Conservation (phyloP, 305 asterid genomes). For the Solanum hybrid region DNA sequence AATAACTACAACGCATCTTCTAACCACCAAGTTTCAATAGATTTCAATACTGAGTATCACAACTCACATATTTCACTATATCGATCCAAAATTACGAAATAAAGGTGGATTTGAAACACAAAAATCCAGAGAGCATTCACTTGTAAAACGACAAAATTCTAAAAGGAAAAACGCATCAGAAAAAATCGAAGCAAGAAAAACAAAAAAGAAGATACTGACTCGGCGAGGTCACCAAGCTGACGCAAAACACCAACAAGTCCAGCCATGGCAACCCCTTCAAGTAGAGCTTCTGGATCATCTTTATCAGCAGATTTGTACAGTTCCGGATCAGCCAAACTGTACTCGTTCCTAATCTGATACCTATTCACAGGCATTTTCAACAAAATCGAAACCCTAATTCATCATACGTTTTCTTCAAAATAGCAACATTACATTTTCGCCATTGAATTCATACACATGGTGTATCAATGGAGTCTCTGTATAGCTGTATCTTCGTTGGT, state of each 20-base stretch:
- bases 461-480: neutral
- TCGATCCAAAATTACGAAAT: neutral
- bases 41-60: neutral
- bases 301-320: constrained; percentile 77
- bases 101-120: neutral
- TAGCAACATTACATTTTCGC: neutral
- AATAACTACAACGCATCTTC: neutral
- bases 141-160: neutral
- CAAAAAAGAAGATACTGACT: constrained; percentile 34
- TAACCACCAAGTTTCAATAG: neutral
- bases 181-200: neutral
- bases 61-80: neutral
- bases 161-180: neutral
- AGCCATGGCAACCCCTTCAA: constrained; percentile 96
- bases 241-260: constrained; percentile 95
- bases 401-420: neutral
- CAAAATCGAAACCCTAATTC: constrained; percentile 24
- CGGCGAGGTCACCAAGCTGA: constrained; percentile 99
- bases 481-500: neutral
- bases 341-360: constrained; percentile 84
- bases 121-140: neutral
- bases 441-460: neutral
- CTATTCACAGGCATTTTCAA: constrained; percentile 69
- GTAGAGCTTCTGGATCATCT: constrained; percentile 98
- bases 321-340: constrained; percentile 86